Base-by-base conservation (phyloP, 306 rosid species). In the Corylus americana region DNA sequence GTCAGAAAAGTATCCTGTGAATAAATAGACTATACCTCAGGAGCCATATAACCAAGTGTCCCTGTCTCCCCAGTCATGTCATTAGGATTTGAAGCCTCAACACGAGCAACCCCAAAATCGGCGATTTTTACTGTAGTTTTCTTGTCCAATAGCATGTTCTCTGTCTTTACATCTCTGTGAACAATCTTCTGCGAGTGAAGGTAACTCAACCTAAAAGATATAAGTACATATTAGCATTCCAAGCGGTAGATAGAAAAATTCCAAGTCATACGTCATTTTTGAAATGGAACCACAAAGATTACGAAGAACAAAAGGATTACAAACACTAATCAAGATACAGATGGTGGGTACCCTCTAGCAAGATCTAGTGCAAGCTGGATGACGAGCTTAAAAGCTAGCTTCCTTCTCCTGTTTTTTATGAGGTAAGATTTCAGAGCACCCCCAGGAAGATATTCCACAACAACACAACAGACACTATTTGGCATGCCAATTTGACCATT, bases 21-120 rank as follows among this genome's bases (percentile, higher is more conserved):
- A 17, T 12, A 10, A 35, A 61, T 14, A 81, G 49, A 8, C 79
- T 76, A 64, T 77, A 93, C 98, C 98, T 95, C 98, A 2, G 98
- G 98, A 83, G 98, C 98, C 98, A 95, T 95, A 88, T 95, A 95
- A 84, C 98, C 98, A 57, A 95, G 97, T 13, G 98, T 95, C 35
- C 98, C 98, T 48, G 98, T 95, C 92, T 95, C 98, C 84, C 98
- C 98, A 17, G 98, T 95, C 98, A 95, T 95, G 84, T 95, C 98
- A 48, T 95, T 95, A 74, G 98, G 98, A 90, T 95, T 95, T 80
- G 98, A 95, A 42, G 98, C 98, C 87, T 95, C 98, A 11, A 95
- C 98, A 12, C 98, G 95, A 16, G 98, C 98, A 74, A 95, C 98
- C 67, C 98, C 98, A 80, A 95, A 95, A 85, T 95, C 98, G 48